phyloP scores from a whole-genome alignment of 177 flowering plant species.

The Tripterygium wilfordii region DNA sequence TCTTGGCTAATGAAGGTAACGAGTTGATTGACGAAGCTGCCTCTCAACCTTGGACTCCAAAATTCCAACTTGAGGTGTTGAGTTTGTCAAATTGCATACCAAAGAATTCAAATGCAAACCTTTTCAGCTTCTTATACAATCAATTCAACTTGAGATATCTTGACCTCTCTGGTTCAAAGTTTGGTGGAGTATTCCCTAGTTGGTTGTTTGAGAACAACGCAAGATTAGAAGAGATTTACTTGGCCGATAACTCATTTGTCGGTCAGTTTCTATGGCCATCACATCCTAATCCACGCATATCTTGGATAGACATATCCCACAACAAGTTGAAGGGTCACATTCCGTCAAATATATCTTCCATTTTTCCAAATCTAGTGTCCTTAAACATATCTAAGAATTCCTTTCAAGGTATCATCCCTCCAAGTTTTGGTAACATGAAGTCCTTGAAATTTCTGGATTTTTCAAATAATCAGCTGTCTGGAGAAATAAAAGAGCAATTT shows the following conservation, averaged over 20 bases:
- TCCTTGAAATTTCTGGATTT: not conserved
- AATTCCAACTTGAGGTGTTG: no score
- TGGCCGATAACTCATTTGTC: no score
- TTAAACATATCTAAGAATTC: slow-evolving; percentile 10
- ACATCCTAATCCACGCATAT: no score
- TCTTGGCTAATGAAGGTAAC: not conserved
- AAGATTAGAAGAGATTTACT: no score
- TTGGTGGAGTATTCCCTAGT: not conserved
- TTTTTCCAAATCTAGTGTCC: not conserved
- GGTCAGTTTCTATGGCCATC: no score
- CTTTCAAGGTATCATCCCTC: slow-evolving; percentile 9
- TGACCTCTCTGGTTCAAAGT: no score
- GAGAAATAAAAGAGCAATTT: not conserved
- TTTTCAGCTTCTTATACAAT: not conserved
- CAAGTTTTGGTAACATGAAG: slow-evolving; percentile 5
- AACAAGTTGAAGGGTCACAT: slow-evolving; percentile 1
- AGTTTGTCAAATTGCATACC: no score
- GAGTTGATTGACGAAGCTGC: no score
- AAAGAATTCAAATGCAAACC: no score
- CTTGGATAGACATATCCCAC: not conserved
- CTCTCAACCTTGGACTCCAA: no score
- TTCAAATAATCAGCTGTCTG: not conserved
- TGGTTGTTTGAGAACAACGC: no score
- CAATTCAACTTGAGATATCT: not conserved
- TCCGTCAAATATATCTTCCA: no score